These are phyloP conservation scores for Silene conica DNA, from an alignment of 148 eudicot genomes.

Conservation along the genomic window DNA sequence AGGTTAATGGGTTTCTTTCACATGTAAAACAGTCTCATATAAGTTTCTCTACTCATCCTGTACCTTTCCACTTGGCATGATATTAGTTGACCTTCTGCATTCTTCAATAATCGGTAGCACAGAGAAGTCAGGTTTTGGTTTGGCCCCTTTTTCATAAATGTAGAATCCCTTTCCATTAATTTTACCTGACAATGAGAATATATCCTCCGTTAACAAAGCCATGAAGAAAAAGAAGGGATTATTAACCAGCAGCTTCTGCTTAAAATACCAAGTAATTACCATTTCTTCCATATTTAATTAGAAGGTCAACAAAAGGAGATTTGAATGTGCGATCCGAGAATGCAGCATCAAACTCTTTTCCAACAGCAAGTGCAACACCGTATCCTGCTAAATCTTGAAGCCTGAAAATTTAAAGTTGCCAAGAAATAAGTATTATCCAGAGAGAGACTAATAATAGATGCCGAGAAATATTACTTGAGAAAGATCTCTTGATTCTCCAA, in stretches of 20 bases:
- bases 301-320: constrained; percentile 64
- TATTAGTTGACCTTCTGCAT: constrained; percentile 59
- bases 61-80: constrained; percentile 95
- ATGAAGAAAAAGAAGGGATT: constrained; percentile 7
- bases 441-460: background rate
- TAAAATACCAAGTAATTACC: constrained; percentile 39
- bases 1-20: background rate
- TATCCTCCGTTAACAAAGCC: background rate
- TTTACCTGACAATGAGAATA: constrained; percentile 51
- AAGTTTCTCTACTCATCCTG: background rate
- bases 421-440: constrained; percentile 2
- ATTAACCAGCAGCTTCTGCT: background rate
- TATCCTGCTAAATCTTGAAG: constrained; percentile 81
- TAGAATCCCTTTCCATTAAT: constrained; percentile 90
- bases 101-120: constrained; percentile 80
- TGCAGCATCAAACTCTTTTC: constrained; percentile 40
- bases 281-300: constrained; percentile 72
- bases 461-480: background rate
- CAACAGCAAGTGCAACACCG: constrained; percentile 69
- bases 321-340: constrained; percentile 59
- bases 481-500: background rate
- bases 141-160: constrained; percentile 77
- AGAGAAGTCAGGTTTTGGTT: constrained; percentile 85
- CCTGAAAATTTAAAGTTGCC: constrained; percentile 32
- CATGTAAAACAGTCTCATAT: background rate